These are phyloP conservation scores for Phytophthora fragariae DNA, from an alignment of 352 stramenopile genomes.

Conservation along the genomic window DNA sequence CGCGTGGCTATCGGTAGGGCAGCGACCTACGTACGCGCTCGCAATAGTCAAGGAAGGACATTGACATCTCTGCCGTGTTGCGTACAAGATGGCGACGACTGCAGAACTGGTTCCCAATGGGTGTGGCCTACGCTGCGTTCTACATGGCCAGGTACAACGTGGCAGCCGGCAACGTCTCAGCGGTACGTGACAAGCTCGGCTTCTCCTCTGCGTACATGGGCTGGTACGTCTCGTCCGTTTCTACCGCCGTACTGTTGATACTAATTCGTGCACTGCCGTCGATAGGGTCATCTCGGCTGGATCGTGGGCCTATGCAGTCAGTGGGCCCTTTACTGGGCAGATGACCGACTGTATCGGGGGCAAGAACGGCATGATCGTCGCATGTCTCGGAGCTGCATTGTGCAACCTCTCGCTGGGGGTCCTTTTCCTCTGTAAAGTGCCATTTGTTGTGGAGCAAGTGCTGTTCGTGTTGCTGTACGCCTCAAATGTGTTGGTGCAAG, in stretches of 20 bases:
- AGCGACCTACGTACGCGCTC: neutral
- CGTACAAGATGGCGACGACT: slow-evolving; percentile 64
- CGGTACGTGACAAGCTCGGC: slow-evolving; percentile 55
- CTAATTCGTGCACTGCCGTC: neutral
- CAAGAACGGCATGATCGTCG: slow-evolving; percentile 75
- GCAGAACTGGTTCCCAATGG: slow-evolving; percentile 83
- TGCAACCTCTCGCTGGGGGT: slow-evolving; percentile 63
- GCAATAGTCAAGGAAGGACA: neutral
- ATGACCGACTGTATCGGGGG: slow-evolving; percentile 79
- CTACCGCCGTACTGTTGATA: neutral
- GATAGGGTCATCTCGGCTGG: slow-evolving; percentile 69
- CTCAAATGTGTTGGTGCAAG: slow-evolving; percentile 65
- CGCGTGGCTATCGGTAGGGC: slow-evolving; percentile 58
- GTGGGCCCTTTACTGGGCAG: slow-evolving; percentile 67
- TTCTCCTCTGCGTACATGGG: slow-evolving; percentile 80
- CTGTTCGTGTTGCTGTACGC: slow-evolving; percentile 69
- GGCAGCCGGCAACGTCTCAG: slow-evolving; percentile 70
- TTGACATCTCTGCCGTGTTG: slow-evolving; percentile 11
- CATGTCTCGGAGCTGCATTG: slow-evolving; percentile 53
- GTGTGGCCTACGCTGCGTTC: slow-evolving; percentile 76
- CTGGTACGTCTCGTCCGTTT: slow-evolving; percentile 45
- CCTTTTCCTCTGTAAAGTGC: slow-evolving; percentile 55
- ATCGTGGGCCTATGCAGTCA: slow-evolving; percentile 77
- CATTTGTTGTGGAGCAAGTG: slow-evolving; percentile 36
- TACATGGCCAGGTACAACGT: slow-evolving; percentile 88